Evolutionary conservation across 192 early-diverging fungal genomes (phyloP), one percentile per base, ranked within the genome.

Genomic region (Podila clonocystis): DNA sequence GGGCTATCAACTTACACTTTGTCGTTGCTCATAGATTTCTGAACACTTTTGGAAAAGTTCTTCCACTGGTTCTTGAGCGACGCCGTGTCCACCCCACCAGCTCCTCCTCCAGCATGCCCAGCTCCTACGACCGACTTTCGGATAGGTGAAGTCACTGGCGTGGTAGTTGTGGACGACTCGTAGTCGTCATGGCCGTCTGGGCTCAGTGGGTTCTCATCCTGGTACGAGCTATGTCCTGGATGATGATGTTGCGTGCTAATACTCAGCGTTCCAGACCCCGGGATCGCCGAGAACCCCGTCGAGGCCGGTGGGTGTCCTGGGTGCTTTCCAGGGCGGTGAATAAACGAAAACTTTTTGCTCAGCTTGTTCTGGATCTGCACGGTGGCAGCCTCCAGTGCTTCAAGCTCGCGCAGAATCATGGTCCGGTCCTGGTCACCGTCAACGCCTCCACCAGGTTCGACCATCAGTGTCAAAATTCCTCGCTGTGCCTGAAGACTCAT

Each of bases 341-440:
- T 63, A 62, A 73, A 80, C 19, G 77, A 65, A n/a, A 80, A 22
- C 41, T 80, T 80, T 62, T 80, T 80, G 57, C 70, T 69, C 52
- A 73, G 29, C 31, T 65, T 80, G 2, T 9, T 26, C 70, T 70
- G 72, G 22, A 68, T 58, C 24, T 80, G 70, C 13, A 69, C 19
- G 0, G 70, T 29, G 17, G 55, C 38, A 15, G 49, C 29, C 52
- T 80, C 77, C 2, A 80, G 13, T 12, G 66, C 45, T 7, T 72
- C 77, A 20, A 80, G 48, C 29, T 80, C 77, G 19, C 72, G 65
- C 24, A 65, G 20, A 1, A 80, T 11, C 34, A 62, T 4, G 17
- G 29, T 41, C 28, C 76, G 30, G 29, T 79, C 62, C 41, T 67
- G 58, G 26, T 79, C 76, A 3, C 64, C 65, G 19, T 74, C 73